Conservation (phyloP, 441 rosid species). For the Lepidium campestre region DNA sequence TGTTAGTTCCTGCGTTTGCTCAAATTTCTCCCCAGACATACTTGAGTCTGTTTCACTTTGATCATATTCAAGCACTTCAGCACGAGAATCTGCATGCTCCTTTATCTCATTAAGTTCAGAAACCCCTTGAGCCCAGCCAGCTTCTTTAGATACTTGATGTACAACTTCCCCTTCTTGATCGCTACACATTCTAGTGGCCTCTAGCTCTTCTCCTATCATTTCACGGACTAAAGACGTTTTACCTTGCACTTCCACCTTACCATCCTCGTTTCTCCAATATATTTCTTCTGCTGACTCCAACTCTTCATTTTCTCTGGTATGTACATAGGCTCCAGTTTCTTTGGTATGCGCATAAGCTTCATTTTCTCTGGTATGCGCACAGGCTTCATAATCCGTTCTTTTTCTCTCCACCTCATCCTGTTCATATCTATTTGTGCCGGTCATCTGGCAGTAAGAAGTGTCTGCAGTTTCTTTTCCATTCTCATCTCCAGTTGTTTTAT, state of each 20-base stretch:
- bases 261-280: constrained; percentile 27
- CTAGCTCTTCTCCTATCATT: constrained; percentile 38
- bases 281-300: constrained; percentile 21
- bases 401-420: constrained; percentile 26
- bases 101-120: constrained; percentile 31
- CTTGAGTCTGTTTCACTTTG: constrained; percentile 27
- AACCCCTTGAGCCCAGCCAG: constrained; percentile 33
- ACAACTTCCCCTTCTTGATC: constrained; percentile 31
- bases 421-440: constrained; percentile 17
- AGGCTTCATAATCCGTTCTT: constrained; percentile 16
- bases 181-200: constrained; percentile 34
- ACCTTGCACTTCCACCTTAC: constrained; percentile 22
- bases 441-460: constrained; percentile 22
- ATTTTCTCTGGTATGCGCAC: too few relatives aligned
- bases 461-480: constrained; percentile 25
- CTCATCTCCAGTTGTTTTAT: constrained; percentile 28
- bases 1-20: constrained; percentile 8
- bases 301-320: constrained; percentile 25
- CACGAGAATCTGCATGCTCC: constrained; percentile 23
- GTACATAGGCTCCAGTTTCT: background rate
- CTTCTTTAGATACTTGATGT: constrained; percentile 29
- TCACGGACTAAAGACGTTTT: constrained; percentile 30
- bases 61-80: constrained; percentile 20
- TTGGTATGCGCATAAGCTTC: background rate
- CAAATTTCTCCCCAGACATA: constrained; percentile 23